A percentile compares a stretch with the other conserved stretches of the same genome.
These are phyloP conservation scores for Solanum habrochaites DNA, from an alignment of 257 asterid genomes.

Conservation along the genomic window DNA sequence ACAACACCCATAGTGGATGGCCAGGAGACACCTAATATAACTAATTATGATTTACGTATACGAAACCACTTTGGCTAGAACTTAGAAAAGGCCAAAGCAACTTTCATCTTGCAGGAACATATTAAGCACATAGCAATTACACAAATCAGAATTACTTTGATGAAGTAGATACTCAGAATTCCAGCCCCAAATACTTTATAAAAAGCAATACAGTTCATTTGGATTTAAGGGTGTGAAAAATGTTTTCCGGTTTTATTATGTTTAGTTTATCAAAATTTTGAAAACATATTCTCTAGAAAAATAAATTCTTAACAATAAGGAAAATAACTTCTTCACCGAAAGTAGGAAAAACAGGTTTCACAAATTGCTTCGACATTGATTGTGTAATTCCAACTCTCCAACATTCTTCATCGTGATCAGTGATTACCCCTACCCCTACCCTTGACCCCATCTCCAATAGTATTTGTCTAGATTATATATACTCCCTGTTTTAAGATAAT, in stretches of 20 bases:
- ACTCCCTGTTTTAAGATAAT: neutral
- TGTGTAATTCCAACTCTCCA: neutral
- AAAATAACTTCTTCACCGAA: neutral
- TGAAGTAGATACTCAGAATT: neutral
- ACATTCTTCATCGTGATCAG: neutral
- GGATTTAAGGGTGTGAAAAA: neutral
- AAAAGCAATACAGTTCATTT: neutral
- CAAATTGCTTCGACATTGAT: neutral
- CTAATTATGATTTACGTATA: neutral
- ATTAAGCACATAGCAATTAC: neutral
- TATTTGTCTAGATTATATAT: neutral
- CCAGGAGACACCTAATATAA: neutral
- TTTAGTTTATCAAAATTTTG: neutral
- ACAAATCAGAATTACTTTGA: neutral
- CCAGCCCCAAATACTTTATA: neutral
- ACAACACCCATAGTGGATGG: too few species aligned
- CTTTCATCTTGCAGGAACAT: neutral
- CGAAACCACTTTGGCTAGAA: neutral
- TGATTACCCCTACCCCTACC: neutral
- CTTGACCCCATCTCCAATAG: neutral
- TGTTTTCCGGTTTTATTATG: neutral
- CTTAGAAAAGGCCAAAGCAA: neutral
- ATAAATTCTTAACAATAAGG: neutral
- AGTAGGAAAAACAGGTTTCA: neutral
- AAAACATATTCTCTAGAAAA: neutral